phyloP scores from a whole-genome alignment of 805 yeast species.

The Candida piceae region DNA sequence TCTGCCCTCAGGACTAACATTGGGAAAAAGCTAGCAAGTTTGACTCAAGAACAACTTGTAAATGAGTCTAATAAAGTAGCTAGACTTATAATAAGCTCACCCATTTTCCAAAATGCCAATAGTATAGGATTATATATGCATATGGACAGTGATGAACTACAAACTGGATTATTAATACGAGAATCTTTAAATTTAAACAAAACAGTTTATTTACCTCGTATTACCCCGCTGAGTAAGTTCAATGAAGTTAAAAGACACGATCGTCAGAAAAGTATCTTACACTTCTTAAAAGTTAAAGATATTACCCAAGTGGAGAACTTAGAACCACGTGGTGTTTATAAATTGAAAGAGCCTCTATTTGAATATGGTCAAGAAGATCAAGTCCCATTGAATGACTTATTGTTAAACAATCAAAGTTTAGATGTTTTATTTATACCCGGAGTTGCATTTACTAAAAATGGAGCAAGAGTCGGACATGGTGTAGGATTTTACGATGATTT shows the following conservation, averaged over 20 bases:
- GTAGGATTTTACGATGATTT: slow-evolving; percentile 88
- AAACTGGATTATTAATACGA: slow-evolving; percentile 51
- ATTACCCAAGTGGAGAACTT: slow-evolving; percentile 40
- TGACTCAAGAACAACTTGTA: neutral
- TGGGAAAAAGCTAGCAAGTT: neutral
- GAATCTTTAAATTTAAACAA: slow-evolving; percentile 45
- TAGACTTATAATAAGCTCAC: slow-evolving; percentile 2
- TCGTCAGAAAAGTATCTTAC: slow-evolving; percentile 40
- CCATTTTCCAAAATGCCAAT: slow-evolving; percentile 38
- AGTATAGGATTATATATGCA: slow-evolving; percentile 67
- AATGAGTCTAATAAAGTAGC: slow-evolving; percentile 1
- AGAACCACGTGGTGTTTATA: slow-evolving; percentile 63
- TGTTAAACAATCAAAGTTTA: slow-evolving; percentile 25
- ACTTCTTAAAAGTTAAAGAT: slow-evolving; percentile 48
- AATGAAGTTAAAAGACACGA: slow-evolving; percentile 20
- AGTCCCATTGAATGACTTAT: slow-evolving; percentile 18
- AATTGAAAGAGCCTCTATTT: slow-evolving; percentile 60
- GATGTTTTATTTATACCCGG: slow-evolving; percentile 84
- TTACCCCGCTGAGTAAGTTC: slow-evolving; percentile 27
- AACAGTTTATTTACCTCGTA: slow-evolving; percentile 52
- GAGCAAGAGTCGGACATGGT: slow-evolving; percentile 78
- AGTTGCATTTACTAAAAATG: slow-evolving; percentile 57
- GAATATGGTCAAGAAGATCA: slow-evolving; percentile 5
- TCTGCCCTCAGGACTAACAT: neutral
- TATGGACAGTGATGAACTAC: slow-evolving; percentile 68